Evolutionary conservation across 768 basidiomycete species (phyloP).

Genomic region (Strobilomyces dryophilus): DNA sequence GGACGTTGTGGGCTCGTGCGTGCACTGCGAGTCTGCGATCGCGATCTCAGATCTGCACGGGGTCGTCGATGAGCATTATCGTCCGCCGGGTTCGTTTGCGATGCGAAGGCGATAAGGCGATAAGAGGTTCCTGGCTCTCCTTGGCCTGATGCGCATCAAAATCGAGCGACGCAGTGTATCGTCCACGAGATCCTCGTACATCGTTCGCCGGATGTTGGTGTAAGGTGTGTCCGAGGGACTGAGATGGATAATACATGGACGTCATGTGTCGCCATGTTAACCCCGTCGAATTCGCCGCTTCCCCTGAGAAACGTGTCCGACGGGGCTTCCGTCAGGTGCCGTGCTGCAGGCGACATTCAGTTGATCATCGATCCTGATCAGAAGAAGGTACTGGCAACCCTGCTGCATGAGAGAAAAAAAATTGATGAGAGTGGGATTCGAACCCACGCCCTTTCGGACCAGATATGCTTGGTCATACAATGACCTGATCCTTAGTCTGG

Average conservation of each 20-base stretch:
- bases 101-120: too few relatives aligned
- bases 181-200: too few relatives aligned
- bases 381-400: too few relatives aligned
- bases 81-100: too few relatives aligned
- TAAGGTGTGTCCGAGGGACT: background rate
- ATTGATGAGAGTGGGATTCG: slow-evolving; percentile 38
- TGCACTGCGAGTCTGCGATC: too few relatives aligned
- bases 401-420: background rate
- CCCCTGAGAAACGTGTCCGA: background rate
- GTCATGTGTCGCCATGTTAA: background rate
- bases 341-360: background rate
- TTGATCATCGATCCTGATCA: too few relatives aligned
- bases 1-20: too few relatives aligned
- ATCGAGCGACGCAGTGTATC: background rate
- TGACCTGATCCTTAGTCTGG: slow-evolving; percentile 51
- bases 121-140: too few relatives aligned
- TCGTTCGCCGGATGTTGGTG: background rate
- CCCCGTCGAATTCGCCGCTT: background rate
- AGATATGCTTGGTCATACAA: slow-evolving; percentile 28
- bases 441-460: slow-evolving; percentile 41
- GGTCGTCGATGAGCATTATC: too few relatives aligned
- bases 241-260: background rate
- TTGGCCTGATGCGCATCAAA: background rate
- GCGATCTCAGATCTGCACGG: too few relatives aligned
- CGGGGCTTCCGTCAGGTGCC: background rate